Conservation (phyloP, 129 eudicot species). For the Flaveria robusta region DNA sequence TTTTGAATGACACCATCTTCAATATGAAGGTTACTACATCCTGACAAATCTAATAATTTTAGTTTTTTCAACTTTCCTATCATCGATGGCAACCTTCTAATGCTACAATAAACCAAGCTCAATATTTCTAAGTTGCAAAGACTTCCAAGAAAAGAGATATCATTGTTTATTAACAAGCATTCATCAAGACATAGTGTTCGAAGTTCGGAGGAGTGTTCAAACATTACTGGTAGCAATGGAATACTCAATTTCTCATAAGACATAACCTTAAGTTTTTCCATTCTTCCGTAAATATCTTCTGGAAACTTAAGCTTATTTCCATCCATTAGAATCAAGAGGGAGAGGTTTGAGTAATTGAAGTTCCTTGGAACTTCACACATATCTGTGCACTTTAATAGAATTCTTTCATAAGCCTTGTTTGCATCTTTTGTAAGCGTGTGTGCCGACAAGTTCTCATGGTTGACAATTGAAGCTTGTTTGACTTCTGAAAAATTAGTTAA, state of each 20-base stretch:
- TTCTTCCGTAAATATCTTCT: neutral
- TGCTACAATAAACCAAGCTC: neutral
- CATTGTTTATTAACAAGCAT: neutral
- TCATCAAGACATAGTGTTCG: neutral
- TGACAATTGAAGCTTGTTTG: conserved; percentile 11
- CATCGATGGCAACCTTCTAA: neutral
- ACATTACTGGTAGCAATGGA: neutral
- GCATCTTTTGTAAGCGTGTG: neutral
- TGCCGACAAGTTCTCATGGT: neutral
- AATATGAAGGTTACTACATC: neutral
- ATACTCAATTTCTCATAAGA: neutral
- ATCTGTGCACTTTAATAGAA: neutral
- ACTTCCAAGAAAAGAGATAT: neutral
- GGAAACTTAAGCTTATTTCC: neutral
- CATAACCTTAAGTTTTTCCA: conserved; percentile 4
- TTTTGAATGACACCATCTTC: conserved; percentile 2
- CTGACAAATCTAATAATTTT: neutral
- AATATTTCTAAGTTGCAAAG: neutral
- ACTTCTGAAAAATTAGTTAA: neutral
- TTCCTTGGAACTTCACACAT: neutral
- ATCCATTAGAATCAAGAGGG: neutral
- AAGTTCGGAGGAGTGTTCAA: neutral
- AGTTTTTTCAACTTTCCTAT: neutral
- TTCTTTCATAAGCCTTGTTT: neutral
- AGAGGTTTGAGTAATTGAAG: neutral